Base-by-base conservation (phyloP, 176 grass and related monocot species). In the Tillandsia fasciculata region DNA sequence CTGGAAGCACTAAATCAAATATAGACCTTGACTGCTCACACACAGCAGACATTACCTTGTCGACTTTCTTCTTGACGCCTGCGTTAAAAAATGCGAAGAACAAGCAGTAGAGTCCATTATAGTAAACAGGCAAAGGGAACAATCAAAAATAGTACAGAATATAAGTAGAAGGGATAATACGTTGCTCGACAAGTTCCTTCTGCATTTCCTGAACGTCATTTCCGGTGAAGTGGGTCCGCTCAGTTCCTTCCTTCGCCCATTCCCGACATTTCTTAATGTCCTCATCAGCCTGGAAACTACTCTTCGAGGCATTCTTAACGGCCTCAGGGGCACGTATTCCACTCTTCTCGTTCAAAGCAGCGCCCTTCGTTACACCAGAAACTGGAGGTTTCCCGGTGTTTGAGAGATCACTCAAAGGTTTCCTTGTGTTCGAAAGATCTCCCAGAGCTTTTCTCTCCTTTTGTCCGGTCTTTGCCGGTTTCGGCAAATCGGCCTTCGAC, bases 31-130 rank as follows among this genome's bases (percentile, higher is more conserved):
- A n/a, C 88, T 78, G 82, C 63, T 65, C 52, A 52, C 65, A 59
- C 76, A 91, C 53, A 8, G 67, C 64, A 76, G 81, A 79, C 51
- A 52, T 79, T 33, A 84, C 74, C 48, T 82, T 82, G 9, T 66
- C 64, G 66, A 87, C 88, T 67, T 84, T 84, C 81, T 81, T 87
- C 51, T 91, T 91, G 67, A 87, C 71, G 48, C 88, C 84, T 91
- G 50, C 22, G 6, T 48, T 50, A 49, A 12, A 56, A 59, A 28
- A 26, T 61, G 50, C 22, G 11, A 14, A 56, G 81, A 42, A 24
- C 23, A 52, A 51, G 58, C 13, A 78, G 28, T 76, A 72, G 27
- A 8, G 11, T 51, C 17, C 14, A 13, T 26, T 3, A 70, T 3
- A 70, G 28, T 29, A n/a, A 80, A 66, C 33, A 22, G 28, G 23